phyloP scores from a whole-genome alignment of 2,329 filamentous ascomycete genomes.

The Alternaria brassicae region DNA sequence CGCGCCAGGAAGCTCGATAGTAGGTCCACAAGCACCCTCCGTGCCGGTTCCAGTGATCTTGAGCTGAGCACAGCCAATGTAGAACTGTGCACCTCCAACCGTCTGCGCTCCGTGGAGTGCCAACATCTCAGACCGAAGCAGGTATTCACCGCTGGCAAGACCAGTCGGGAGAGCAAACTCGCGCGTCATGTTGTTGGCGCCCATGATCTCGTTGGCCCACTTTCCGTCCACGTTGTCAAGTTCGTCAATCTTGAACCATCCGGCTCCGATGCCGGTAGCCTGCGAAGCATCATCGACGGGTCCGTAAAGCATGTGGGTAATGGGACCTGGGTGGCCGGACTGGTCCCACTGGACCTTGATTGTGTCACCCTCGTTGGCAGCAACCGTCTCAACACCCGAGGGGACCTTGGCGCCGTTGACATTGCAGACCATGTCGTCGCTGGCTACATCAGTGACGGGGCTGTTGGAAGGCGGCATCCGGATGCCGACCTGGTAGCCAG shows the following conservation, averaged over 20 bases:
- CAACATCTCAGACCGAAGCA: conserved; percentile 57
- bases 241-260: conserved; percentile 51
- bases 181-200: conserved; percentile 47
- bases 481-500: conserved; percentile 43
- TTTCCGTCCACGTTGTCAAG: conserved; percentile 36
- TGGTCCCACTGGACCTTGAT: conserved; percentile 46
- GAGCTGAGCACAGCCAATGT: conserved; percentile 51
- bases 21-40: conserved; percentile 47
- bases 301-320: conserved; percentile 46
- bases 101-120: conserved; percentile 52
- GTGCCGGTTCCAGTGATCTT: conserved; percentile 52
- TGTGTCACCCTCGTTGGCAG: conserved; percentile 37
- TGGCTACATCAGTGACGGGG: conserved; percentile 43
- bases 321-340: conserved; percentile 46
- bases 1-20: conserved; percentile 53
- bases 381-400: conserved; percentile 37
- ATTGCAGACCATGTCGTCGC: conserved; percentile 46
- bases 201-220: conserved; percentile 49
- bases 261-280: conserved; percentile 40
- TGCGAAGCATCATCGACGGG: conserved; percentile 63
- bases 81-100: conserved; percentile 54
- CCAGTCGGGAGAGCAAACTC: conserved; percentile 51
- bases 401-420: conserved; percentile 40
- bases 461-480: conserved; percentile 46
- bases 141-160: conserved; percentile 50